Percentiles rank a stretch among this genome's conserved stretches.
Evolutionary conservation across 148 eudicot species (phyloP).

Genomic region (Limonium bicolor): DNA sequence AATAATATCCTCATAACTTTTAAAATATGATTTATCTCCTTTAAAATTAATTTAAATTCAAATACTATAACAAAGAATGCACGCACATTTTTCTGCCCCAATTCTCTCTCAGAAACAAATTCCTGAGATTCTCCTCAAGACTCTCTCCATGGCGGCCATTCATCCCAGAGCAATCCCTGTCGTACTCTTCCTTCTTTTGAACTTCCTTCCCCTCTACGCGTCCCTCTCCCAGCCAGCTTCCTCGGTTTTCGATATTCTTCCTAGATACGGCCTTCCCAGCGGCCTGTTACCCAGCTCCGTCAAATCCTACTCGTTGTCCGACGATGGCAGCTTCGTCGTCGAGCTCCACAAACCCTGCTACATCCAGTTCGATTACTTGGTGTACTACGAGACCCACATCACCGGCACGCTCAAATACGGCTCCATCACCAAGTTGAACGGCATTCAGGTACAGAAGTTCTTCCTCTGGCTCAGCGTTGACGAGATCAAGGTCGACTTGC

Average conservation of each 20-base stretch:
- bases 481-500: constrained; percentile 41
- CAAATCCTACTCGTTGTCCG: constrained; percentile 11
- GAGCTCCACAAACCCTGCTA: constrained; percentile 18
- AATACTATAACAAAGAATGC: too few species aligned
- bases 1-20: too few species aligned
- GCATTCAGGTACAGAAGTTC: constrained; percentile 22
- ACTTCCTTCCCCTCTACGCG: constrained; percentile 1
- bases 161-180: too few species aligned
- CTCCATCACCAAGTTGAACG: constrained; percentile 20
- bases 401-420: constrained; percentile 24
- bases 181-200: constrained; percentile 4
- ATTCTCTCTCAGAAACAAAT: too few species aligned
- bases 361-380: constrained; percentile 23
- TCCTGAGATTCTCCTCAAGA: too few species aligned
- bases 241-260: constrained; percentile 55
- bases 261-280: constrained; percentile 56
- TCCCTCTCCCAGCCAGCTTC: constrained; percentile 6
- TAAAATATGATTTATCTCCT: too few species aligned
- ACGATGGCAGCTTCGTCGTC: constrained; percentile 19
- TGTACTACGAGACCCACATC: constrained; percentile 21
- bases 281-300: constrained; percentile 31
- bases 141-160: too few species aligned
- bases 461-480: constrained; percentile 27
- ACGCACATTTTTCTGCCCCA: too few species aligned
- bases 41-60: too few species aligned